phyloP scores from a whole-genome alignment of 345 rosid genomes.

The Luvunga scandens region DNA sequence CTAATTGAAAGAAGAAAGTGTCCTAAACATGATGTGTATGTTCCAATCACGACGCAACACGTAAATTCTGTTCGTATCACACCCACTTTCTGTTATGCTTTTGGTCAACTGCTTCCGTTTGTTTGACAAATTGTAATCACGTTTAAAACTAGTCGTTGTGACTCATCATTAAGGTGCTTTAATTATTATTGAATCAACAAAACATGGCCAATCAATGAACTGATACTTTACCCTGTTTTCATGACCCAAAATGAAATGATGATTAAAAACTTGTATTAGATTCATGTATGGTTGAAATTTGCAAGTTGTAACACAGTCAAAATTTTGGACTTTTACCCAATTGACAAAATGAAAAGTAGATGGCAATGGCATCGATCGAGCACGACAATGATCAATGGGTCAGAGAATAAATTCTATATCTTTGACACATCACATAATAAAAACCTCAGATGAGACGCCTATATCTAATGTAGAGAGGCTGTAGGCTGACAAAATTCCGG shows the following conservation, averaged over 20 bases:
- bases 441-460: not conserved
- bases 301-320: not conserved
- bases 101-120: not conserved
- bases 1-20: not conserved
- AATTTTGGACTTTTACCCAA: not conserved
- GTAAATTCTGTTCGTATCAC: not conserved
- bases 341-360: not conserved
- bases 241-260: not conserved
- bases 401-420: not conserved
- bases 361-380: not conserved
- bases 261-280: not conserved
- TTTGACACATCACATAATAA: not conserved
- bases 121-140: not conserved
- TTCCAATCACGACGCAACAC: conserved; percentile 6
- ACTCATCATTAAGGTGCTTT: not conserved
- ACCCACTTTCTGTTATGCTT: not conserved
- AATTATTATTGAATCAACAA: not conserved
- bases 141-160: not conserved
- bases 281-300: not conserved
- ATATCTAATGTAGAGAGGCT: not conserved
- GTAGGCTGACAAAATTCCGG: not conserved
- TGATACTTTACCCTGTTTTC: not conserved
- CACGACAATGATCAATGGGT: not conserved
- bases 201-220: not conserved
- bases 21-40: not conserved